These are phyloP conservation scores for Phialophora verrucosa DNA, from an alignment of 2,329 filamentous ascomycete species.

Conservation along the genomic window DNA sequence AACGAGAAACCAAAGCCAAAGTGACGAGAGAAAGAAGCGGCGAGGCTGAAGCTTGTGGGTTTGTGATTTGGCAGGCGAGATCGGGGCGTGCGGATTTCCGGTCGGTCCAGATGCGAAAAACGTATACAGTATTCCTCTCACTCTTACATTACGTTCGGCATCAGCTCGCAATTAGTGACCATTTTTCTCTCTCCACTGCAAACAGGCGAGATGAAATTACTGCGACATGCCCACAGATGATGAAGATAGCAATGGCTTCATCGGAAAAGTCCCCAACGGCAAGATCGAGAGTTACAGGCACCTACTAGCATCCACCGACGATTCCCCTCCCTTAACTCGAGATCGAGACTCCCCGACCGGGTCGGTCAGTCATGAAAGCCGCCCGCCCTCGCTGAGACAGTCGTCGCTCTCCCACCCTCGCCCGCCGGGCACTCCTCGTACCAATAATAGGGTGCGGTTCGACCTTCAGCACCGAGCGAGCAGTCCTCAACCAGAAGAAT, in stretches of 20 bases:
- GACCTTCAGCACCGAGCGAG: conserved; percentile 50
- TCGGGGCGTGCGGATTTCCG: neutral
- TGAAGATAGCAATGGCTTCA: conserved; percentile 29
- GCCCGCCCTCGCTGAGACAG: conserved; percentile 42
- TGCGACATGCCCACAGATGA: conserved; percentile 39
- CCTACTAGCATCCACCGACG: conserved; percentile 24
- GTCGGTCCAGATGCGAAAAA: neutral
- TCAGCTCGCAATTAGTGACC: neutral
- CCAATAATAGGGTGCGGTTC: conserved; percentile 76
- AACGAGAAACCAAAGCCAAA: neutral
- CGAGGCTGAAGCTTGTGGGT: neutral
- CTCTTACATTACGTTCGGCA: neutral
- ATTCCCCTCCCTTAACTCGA: conserved; percentile 38
- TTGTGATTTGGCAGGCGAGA: no score
- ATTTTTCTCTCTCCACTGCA: neutral
- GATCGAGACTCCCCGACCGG: conserved; percentile 33
- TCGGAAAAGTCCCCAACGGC: conserved; percentile 28
- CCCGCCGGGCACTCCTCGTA: conserved; percentile 60
- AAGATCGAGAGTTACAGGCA: conserved; percentile 28
- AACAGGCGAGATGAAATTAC: conserved; percentile 32
- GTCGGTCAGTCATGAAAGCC: conserved; percentile 27
- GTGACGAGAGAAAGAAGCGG: neutral
- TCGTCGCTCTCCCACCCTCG: conserved; percentile 50
- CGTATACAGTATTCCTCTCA: neutral
- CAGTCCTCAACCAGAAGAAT: conserved; percentile 39